Evolutionary conservation across 176 grass and related monocot genomes (phyloP), one percentile per base, ranked within the genome.

Genomic region (Zoysia pacifica): DNA sequence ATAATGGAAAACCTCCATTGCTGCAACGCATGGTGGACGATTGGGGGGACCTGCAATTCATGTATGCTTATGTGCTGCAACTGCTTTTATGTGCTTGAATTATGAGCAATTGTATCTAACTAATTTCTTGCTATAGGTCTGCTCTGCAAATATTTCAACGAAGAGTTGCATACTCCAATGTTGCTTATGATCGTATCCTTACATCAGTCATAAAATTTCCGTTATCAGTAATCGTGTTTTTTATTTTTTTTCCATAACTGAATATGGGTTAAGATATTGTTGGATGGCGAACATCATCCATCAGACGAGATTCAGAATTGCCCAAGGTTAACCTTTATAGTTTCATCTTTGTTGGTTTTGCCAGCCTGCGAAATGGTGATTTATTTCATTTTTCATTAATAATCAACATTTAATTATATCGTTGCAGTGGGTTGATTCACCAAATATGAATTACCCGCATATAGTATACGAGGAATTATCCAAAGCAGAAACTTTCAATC

Each of bases 231-330:
- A 81, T 6, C 18, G 13, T 73, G 77, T 16, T 86, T 72, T 60
- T 28, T 18, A 64, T 1, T 80, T 73, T 60, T 70, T 86, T 92
- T 85, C 86, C 79, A 13, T 79, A 83, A 93, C 83, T 79, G 11
- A 76, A 55, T 87, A 35, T 84, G 70, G 72, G 72, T 71, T 78
- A 94, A 98, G 96, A 99, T 82, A 86, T 99, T 86, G 93, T 99
- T 77, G 96, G 96, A 36, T 99, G 96, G 96, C 91, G 93, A 76
- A 99, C 96, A 70, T 95, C 96, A 87, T 99, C 96, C 69, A 95
- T 99, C 48, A 95, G 96, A 69, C 84, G 89, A 49, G 85, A 84
- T 78, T 89, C 93, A 11, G 93, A 99, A 82, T 78, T 99, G 44
- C 93, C 96, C 16, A 88, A 89, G 88, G 96, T 99, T 79, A 58